Base-by-base conservation (phyloP, 257 asterid species). In the Nicotiana tabacum region DNA sequence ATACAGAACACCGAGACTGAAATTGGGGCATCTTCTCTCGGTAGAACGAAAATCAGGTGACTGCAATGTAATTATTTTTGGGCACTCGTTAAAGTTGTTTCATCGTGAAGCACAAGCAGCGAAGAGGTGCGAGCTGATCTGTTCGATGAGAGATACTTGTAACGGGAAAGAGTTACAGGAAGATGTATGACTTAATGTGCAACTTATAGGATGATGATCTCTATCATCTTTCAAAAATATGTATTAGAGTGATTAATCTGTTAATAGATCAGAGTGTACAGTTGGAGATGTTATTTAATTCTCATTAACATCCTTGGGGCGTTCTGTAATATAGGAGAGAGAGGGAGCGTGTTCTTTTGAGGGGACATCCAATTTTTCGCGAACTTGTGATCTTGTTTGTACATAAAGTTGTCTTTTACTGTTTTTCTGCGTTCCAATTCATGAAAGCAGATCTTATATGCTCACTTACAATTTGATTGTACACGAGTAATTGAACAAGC, bases 31-130 rank as follows among this genome's bases (percentile, higher is more conserved):
- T 95, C 97, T 1, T 94, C 96, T 62, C 88, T 91, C 5, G 99
- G 99, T 77, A 93, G 99, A 91, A 92, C 96, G 27, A 93, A 87
- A 84, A 95, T 95, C 24, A 94, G 98, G 80, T 93, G 92, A 93
- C 77, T 69, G 30, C 65, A 2, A 12, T 8, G 58, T 70, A 70
- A n/a, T 70, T 43, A 39, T 11, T 39, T 39, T 13, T 39, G 5
- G 17, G 60, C 72, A 64, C 33, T 43, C n/a, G 1, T 39, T 39
- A 5, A 21, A 27, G 39, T 61, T 80, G 9, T 70, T 43, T 68
- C 6, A 7, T 43, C 78, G 24, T 48, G 78, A 70, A 43, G 6
- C 37, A 62, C 77, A 80, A 62, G 83, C 60, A 61, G 57, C 39
- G 33, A 69, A 39, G 78, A n/a, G 77, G 77, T 35, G 77, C 77